These are phyloP conservation scores for Monosporascus sp. DNA, from an alignment of 2,329 filamentous ascomycete species.

Conservation along the genomic window DNA sequence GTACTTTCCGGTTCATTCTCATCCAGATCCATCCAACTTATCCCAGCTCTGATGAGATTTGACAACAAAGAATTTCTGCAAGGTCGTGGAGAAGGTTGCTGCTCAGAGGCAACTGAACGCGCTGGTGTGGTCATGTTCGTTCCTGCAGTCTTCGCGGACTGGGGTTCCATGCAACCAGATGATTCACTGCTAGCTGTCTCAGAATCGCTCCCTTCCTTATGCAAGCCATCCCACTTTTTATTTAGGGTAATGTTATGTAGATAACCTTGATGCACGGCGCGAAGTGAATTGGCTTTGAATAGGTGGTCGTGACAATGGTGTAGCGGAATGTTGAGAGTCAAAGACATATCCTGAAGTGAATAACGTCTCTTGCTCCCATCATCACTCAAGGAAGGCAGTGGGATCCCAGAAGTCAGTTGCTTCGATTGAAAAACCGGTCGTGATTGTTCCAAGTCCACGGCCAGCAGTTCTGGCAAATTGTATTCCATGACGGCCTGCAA, in stretches of 20 bases:
- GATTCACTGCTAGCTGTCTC: slow-evolving; percentile 29
- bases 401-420: slow-evolving; percentile 48
- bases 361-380: slow-evolving; percentile 18
- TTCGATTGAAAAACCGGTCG: slow-evolving; percentile 41
- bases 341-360: slow-evolving; percentile 19
- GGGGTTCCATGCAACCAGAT: slow-evolving; percentile 29
- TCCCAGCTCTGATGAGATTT: slow-evolving; percentile 13
- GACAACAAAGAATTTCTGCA: slow-evolving; percentile 13
- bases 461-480: slow-evolving; percentile 53
- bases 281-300: slow-evolving; percentile 17
- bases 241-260: slow-evolving; percentile 17
- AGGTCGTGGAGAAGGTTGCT: slow-evolving; percentile 14
- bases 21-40: slow-evolving; percentile 28
- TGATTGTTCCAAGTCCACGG: slow-evolving; percentile 46
- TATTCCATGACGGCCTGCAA: slow-evolving; percentile 28
- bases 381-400: slow-evolving; percentile 30
- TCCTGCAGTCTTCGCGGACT: slow-evolving; percentile 27
- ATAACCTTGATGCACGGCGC: slow-evolving; percentile 18
- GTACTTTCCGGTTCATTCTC: slow-evolving; percentile 14
- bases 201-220: slow-evolving; percentile 20
- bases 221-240: slow-evolving; percentile 3
- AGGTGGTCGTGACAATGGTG: slow-evolving; percentile 5
- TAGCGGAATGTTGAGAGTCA: slow-evolving; percentile 11
- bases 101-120: slow-evolving; percentile 29
- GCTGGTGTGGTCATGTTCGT: slow-evolving; percentile 36